Percentiles rank a stretch among this genome's conserved stretches.
phyloP scores from a whole-genome alignment of 2,329 filamentous ascomycete genomes.

The Chrysosporium queenslandicum region DNA sequence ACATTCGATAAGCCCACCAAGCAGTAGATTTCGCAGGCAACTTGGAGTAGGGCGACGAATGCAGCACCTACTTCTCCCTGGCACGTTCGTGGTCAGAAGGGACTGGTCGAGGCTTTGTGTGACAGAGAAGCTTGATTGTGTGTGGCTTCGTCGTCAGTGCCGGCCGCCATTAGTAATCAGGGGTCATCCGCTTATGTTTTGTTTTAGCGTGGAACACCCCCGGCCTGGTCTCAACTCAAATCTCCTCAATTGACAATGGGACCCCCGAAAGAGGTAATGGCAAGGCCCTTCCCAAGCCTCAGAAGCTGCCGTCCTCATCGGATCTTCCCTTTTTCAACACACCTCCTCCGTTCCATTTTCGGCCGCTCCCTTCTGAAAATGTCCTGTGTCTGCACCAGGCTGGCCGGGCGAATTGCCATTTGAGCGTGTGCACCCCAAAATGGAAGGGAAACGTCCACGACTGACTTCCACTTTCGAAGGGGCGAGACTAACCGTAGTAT shows the following conservation, averaged over 20 bases:
- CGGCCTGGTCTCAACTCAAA: not conserved
- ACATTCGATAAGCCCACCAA: no score
- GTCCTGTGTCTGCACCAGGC: no score
- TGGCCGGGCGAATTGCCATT: no score
- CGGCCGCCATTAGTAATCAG: not conserved
- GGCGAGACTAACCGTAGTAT: not conserved
- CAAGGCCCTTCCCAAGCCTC: no score
- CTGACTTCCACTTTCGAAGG: not conserved
- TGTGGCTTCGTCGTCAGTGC: not conserved
- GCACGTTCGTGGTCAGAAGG: not conserved
- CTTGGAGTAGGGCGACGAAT: not conserved
- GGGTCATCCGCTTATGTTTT: not conserved
- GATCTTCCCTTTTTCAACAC: not conserved
- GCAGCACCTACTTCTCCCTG: not conserved
- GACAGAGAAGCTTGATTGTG: slow-evolving; percentile 5
- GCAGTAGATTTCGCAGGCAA: not conserved
- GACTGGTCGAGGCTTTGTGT: not conserved
- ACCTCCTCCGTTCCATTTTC: no score
- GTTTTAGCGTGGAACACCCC: not conserved
- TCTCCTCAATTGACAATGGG: not conserved
- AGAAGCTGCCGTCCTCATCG: not conserved
- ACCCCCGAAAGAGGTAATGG: not conserved
- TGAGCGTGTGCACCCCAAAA: no score
- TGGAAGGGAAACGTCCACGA: not conserved
- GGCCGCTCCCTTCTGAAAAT: no score